Evolutionary conservation across 148 eudicot species (phyloP).

Genomic region (Vaccinium darrowii): DNA sequence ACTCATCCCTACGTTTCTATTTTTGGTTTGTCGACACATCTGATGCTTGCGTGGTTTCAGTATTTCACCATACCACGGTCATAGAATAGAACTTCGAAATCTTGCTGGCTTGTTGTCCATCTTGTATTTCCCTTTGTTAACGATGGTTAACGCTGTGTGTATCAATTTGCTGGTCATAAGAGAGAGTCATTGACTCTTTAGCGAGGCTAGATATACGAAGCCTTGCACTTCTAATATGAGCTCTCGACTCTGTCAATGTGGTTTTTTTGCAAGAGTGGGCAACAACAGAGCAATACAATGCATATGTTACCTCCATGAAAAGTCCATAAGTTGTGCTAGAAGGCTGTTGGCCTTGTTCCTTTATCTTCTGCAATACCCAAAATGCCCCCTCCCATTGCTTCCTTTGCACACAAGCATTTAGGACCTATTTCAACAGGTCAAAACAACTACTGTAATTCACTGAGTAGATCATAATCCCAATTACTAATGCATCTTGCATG

Average conservation of each 20-base stretch:
- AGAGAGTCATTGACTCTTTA: neutral
- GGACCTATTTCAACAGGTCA: conserved; percentile 44
- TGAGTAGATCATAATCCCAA: neutral
- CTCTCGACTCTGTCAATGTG: neutral
- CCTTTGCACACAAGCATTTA: conserved; percentile 80
- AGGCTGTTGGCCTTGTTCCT: conserved; percentile 58
- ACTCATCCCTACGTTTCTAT: too few species aligned
- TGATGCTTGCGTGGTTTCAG: too few species aligned
- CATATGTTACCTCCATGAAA: conserved; percentile 78
- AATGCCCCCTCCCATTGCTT: conserved; percentile 91
- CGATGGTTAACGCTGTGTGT: neutral
- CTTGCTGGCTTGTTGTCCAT: too few species aligned
- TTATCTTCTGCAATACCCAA: conserved; percentile 89
- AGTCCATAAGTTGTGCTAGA: conserved; percentile 84
- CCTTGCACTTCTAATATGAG: neutral
- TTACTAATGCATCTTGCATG: neutral
- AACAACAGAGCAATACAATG: conserved; percentile 5
- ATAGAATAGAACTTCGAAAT: too few species aligned
- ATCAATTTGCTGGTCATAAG: neutral
- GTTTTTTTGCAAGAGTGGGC: neutral
- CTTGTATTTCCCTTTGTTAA: too few species aligned
- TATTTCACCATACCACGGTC: too few species aligned
- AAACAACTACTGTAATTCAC: neutral
- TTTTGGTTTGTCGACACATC: too few species aligned
- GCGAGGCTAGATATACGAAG: neutral